These are phyloP conservation scores for Candida bentonensis DNA, from an alignment of 805 yeast genomes.

Conservation along the genomic window DNA sequence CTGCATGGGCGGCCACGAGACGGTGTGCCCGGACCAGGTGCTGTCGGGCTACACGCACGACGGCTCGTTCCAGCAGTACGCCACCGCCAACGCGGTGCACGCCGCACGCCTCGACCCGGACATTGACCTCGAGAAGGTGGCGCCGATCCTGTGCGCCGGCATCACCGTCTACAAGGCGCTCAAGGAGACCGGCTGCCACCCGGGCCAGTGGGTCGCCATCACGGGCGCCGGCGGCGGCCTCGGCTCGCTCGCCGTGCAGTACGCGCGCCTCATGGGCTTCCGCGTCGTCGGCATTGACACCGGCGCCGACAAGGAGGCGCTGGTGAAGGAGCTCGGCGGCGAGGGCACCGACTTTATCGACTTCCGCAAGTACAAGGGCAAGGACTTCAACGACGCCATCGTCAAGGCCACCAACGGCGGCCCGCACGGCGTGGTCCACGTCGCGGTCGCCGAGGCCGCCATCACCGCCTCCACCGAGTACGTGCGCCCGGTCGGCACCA, in stretches of 20 bases:
- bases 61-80: conserved; percentile 52
- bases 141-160: conserved; percentile 57
- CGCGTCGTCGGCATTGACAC: conserved; percentile 62
- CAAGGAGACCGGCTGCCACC: conserved; percentile 38
- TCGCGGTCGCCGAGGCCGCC: conserved; percentile 35
- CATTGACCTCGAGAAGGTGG: conserved; percentile 39
- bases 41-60: conserved; percentile 44
- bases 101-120: conserved; percentile 46
- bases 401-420: conserved; percentile 43
- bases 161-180: conserved; percentile 56
- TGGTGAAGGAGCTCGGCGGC: conserved; percentile 45
- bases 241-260: conserved; percentile 64
- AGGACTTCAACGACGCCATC: conserved; percentile 26
- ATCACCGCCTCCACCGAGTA: conserved; percentile 42
- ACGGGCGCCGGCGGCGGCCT: conserved; percentile 79
- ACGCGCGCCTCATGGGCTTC: conserved; percentile 63
- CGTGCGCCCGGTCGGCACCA: conserved; percentile 40
- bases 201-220: conserved; percentile 65
- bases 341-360: conserved; percentile 40
- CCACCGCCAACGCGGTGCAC: conserved; percentile 51
- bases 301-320: conserved; percentile 49
- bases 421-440: conserved; percentile 59
- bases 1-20: conserved; percentile 43
- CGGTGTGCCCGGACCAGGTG: conserved; percentile 40
- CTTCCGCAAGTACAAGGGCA: conserved; percentile 36